phyloP scores from a whole-genome alignment of 352 stramenopile species.

The Blastocystis sp. region DNA sequence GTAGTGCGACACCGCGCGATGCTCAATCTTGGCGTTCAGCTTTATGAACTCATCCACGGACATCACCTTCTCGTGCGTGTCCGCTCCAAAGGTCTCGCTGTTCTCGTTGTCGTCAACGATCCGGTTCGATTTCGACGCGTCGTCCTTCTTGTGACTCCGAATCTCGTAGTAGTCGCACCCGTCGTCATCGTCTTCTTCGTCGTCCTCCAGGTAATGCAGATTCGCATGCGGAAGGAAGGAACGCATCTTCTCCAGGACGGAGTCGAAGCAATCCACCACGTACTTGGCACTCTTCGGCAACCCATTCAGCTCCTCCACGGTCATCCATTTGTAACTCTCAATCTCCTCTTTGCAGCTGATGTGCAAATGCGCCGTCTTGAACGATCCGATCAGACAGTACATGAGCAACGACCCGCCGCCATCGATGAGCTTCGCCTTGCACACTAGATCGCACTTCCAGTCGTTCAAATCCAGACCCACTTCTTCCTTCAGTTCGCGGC shows the following conservation, averaged over 20 bases:
- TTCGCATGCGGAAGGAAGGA: neutral
- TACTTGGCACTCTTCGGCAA: neutral
- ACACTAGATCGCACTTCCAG: neutral
- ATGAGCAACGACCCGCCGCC: neutral
- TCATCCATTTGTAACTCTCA: neutral
- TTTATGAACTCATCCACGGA: slow-evolving; percentile 51
- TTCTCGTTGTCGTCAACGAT: slow-evolving; percentile 46
- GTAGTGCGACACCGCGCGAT: neutral
- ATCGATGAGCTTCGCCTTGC: neutral
- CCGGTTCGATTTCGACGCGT: neutral
- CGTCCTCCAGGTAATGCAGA: neutral
- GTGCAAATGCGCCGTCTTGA: neutral
- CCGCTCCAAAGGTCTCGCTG: slow-evolving; percentile 1
- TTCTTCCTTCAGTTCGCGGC: slow-evolving; percentile 50
- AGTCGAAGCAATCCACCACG: neutral
- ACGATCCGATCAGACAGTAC: neutral
- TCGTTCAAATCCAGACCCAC: slow-evolving; percentile 17
- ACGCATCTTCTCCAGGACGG: neutral
- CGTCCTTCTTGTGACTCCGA: neutral
- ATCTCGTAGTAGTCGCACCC: neutral
- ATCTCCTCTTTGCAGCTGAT: neutral
- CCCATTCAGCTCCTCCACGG: neutral
- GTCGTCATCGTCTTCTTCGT: neutral
- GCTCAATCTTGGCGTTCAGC: slow-evolving; percentile 10
- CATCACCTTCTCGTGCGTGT: neutral